These are phyloP conservation scores for Candida arabinofermentans DNA, from an alignment of 805 yeast species.

Conservation along the genomic window DNA sequence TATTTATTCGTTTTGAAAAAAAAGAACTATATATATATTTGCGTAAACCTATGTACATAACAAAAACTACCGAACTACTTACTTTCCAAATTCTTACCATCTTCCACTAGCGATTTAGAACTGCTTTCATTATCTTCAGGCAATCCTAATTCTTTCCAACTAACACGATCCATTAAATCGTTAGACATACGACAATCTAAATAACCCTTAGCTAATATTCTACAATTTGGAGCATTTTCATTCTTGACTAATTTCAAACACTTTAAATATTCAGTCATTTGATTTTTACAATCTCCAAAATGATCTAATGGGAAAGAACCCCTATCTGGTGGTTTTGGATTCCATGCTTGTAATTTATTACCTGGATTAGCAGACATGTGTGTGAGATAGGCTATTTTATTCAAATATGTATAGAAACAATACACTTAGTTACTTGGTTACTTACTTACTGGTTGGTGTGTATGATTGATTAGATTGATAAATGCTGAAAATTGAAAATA, in stretches of 20 bases:
- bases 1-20: not conserved
- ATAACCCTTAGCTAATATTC: constrained; percentile 77
- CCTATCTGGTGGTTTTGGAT: constrained; percentile 92
- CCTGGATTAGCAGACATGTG: constrained; percentile 43
- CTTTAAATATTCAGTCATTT: constrained; percentile 70
- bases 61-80: not conserved
- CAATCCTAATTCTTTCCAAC: constrained; percentile 35
- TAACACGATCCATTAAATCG: constrained; percentile 34
- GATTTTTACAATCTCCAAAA: constrained; percentile 69
- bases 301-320: constrained; percentile 97
- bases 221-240: constrained; percentile 87
- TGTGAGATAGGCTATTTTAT: not conserved
- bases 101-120: too few relatives aligned
- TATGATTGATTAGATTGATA: too few relatives aligned
- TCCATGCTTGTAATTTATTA: constrained; percentile 43
- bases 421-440: not conserved
- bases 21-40: too few relatives aligned
- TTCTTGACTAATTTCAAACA: constrained; percentile 78
- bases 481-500: too few relatives aligned
- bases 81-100: not conserved
- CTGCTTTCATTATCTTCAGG: constrained; percentile 25
- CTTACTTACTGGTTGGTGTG: too few relatives aligned
- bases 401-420: not conserved
- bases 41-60: too few relatives aligned
- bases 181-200: constrained; percentile 87